phyloP scores from a whole-genome alignment of 805 yeast species.

The Vanderwaltozyma polyspora region DNA sequence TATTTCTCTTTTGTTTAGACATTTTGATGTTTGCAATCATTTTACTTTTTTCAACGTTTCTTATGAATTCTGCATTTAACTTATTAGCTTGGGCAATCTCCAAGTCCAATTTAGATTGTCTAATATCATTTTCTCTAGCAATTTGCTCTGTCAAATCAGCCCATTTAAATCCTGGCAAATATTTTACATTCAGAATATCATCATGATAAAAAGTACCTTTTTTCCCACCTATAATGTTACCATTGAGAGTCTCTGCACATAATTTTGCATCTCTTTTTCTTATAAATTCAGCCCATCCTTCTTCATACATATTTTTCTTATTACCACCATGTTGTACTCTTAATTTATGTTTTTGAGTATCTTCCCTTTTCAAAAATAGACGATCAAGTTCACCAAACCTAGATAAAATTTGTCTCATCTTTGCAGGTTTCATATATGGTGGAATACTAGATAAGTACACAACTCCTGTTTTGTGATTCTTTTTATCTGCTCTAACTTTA shows the following conservation, averaged over 20 bases:
- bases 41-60: slow-evolving; percentile 77
- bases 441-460: slow-evolving; percentile 87
- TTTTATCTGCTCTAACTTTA: slow-evolving; percentile 34
- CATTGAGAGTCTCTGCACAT: slow-evolving; percentile 78
- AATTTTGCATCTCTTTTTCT: slow-evolving; percentile 79
- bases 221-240: slow-evolving; percentile 83
- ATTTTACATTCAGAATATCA: slow-evolving; percentile 84
- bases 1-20: slow-evolving; percentile 22
- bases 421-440: slow-evolving; percentile 94
- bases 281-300: slow-evolving; percentile 93
- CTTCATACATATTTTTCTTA: slow-evolving; percentile 75
- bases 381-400: slow-evolving; percentile 86
- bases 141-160: slow-evolving; percentile 86
- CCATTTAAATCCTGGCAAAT: slow-evolving; percentile 91
- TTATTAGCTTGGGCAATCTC: slow-evolving; percentile 85
- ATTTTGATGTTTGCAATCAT: slow-evolving; percentile 54
- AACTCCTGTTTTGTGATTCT: slow-evolving; percentile 68
- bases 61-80: slow-evolving; percentile 71
- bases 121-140: slow-evolving; percentile 76
- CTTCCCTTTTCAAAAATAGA: slow-evolving; percentile 79
- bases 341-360: slow-evolving; percentile 45
- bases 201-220: slow-evolving; percentile 87
- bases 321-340: slow-evolving; percentile 86
- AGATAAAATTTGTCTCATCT: slow-evolving; percentile 66
- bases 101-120: slow-evolving; percentile 77